Base-by-base conservation (phyloP, 2,329 filamentous ascomycete genomes). In the Penicillium nordicum region DNA sequence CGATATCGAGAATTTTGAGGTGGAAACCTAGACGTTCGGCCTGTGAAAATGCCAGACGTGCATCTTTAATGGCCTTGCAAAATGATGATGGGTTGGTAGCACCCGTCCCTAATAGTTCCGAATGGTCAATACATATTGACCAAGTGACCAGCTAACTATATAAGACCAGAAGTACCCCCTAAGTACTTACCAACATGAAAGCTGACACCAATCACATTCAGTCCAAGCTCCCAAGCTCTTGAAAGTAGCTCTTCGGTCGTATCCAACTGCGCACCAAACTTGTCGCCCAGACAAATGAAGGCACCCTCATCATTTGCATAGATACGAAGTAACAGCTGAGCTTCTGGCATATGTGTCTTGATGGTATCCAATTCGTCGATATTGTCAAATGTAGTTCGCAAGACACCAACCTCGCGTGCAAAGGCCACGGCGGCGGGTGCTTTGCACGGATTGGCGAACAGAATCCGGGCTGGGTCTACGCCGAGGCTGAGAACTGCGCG, bases 371-470 rank as follows among this genome's bases (percentile, higher is more conserved):
- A 45, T 55, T 70, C 68, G 25, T 69, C 68, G 27, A 65, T 45
- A 18, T 67, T 70, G 41, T 70, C 67, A 44, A 70, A 70, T 5
- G 65, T 68, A 0, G 66, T 69, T 11, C 53, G 47, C 2, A 50
- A 14, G 3, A 70, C 58, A 3, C 65, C 63, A 1, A 32, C 40
- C 9, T 62, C 30, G 6, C 54, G 43, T 2, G 68, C 67, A 18
- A 65, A 62, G 2, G 46, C 44, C 7, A 69, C 34, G 2, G 60
- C 55, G 1, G 64, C 57, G 7, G 59, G 55, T 2, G 65, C 40
- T 29, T 70, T 70, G 55, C 67, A 67, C 21, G 68, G 68, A 30
- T 69, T 64, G 7, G 68, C 67, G 46, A 67, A 70, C 12, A 70
- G 49, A 30, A 70, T 69, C 12, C 63, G 60, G 9, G 44, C 44